phyloP scores from a whole-genome alignment of 225 moss, liverwort and hornwort genomes.

The Lunularia cruciata region DNA sequence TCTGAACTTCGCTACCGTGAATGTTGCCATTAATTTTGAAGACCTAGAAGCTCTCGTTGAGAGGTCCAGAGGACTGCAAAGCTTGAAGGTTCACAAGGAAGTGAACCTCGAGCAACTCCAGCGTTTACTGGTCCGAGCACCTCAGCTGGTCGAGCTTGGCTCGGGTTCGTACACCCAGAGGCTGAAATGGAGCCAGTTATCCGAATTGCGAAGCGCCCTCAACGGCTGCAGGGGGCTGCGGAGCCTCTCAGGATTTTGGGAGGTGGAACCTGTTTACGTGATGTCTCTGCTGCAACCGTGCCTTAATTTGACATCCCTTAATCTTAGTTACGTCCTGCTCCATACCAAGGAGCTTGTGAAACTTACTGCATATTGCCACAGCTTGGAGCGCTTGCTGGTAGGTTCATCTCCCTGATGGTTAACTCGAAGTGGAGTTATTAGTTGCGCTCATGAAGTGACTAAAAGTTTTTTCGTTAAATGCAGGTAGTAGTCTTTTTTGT shows the following conservation, averaged over 20 bases:
- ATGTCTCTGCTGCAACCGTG: conserved; percentile 65
- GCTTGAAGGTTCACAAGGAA: conserved; percentile 74
- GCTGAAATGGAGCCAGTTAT: conserved; percentile 55
- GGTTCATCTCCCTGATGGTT: conserved; percentile 14
- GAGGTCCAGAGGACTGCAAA: conserved; percentile 58
- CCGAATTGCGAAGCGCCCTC: conserved; percentile 60
- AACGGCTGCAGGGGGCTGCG: conserved; percentile 64
- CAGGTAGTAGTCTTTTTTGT: background rate
- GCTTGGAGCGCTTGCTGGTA: conserved; percentile 79
- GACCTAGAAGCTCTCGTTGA: conserved; percentile 69
- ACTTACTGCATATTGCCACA: conserved; percentile 64
- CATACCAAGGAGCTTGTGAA: conserved; percentile 75
- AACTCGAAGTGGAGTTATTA: too few species aligned
- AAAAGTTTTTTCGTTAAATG: background rate
- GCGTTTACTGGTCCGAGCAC: conserved; percentile 65
- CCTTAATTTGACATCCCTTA: conserved; percentile 69
- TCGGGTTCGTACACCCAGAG: conserved; percentile 66
- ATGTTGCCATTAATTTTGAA: conserved; percentile 47
- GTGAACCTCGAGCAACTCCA: conserved; percentile 71
- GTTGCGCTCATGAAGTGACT: too few species aligned
- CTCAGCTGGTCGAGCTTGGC: conserved; percentile 77
- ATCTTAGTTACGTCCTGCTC: conserved; percentile 68
- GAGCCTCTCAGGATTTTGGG: conserved; percentile 75
- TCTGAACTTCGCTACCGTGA: conserved; percentile 73
- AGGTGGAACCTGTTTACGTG: conserved; percentile 61